Evolutionary conservation across 352 stramenopile species (phyloP).

Genomic region (Phytophthora vignae): DNA sequence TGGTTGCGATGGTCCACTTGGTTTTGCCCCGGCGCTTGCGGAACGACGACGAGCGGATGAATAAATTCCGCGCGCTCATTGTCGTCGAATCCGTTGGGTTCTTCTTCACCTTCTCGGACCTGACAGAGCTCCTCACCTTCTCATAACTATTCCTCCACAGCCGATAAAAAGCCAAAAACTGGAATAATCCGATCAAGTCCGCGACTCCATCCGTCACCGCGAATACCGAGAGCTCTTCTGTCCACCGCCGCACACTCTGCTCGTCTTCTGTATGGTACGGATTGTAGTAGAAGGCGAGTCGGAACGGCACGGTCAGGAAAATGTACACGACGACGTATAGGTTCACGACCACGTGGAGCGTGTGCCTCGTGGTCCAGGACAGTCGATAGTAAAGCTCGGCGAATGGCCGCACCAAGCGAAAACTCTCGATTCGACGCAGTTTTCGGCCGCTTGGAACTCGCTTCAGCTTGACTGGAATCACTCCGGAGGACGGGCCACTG

Average conservation of each 20-base stretch:
- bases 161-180: slow-evolving; percentile 55
- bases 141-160: slow-evolving; percentile 46
- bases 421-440: background rate
- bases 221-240: slow-evolving; percentile 49
- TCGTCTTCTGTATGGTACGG: background rate
- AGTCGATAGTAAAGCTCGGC: slow-evolving; percentile 5
- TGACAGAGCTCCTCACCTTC: slow-evolving; percentile 44
- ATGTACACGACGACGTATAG: slow-evolving; percentile 12
- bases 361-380: slow-evolving; percentile 11
- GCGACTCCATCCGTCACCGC: slow-evolving; percentile 45
- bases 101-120: slow-evolving; percentile 58
- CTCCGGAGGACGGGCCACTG: background rate
- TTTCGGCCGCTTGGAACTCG: background rate
- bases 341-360: background rate
- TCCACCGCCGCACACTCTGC: slow-evolving; percentile 34
- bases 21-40: slow-evolving; percentile 14
- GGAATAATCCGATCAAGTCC: slow-evolving; percentile 50
- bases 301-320: slow-evolving; percentile 25
- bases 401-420: slow-evolving; percentile 1
- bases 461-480: background rate
- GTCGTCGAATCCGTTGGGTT: slow-evolving; percentile 36
- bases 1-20: slow-evolving; percentile 59
- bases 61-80: slow-evolving; percentile 21
- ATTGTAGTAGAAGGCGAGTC: slow-evolving; percentile 23
- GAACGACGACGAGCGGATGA: slow-evolving; percentile 5